Percentiles rank a stretch among this genome's conserved stretches.
Evolutionary conservation across 345 rosid genomes (phyloP).

Genomic region (Salix purpurea): DNA sequence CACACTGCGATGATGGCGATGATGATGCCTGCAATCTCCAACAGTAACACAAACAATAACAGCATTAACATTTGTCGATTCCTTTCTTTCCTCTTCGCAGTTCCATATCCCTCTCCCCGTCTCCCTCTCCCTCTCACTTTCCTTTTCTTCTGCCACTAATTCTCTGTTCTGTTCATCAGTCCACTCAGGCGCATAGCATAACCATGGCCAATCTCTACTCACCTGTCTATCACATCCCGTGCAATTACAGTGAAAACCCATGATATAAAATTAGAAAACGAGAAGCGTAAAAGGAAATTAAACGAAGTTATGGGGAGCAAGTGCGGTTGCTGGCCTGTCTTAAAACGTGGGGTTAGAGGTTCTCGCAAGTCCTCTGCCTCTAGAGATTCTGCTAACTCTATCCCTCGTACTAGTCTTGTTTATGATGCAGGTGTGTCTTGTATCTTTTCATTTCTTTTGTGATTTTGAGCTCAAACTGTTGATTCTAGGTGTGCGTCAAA

Average conservation of each 20-base stretch:
- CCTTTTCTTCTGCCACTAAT: not conserved
- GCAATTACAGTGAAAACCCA: slow-evolving; percentile 22
- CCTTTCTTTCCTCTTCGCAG: not conserved
- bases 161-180: not conserved
- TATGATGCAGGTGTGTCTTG: slow-evolving; percentile 63
- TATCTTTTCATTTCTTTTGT: not conserved
- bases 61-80: slow-evolving; percentile 8
- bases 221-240: slow-evolving; percentile 9
- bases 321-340: slow-evolving; percentile 66
- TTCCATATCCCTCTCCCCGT: not conserved
- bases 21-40: slow-evolving; percentile 57
- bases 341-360: slow-evolving; percentile 46
- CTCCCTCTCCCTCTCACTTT: not conserved
- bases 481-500: not conserved
- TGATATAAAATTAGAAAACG: slow-evolving; percentile 13
- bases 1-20: slow-evolving; percentile 49
- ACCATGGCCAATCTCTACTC: slow-evolving; percentile 26
- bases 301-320: slow-evolving; percentile 31
- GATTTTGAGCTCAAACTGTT: not conserved
- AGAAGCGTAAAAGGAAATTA: not conserved
- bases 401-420: slow-evolving; percentile 74
- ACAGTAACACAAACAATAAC: slow-evolving; percentile 19
- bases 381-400: slow-evolving; percentile 45
- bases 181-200: not conserved
- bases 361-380: slow-evolving; percentile 53